These are phyloP conservation scores for Boletellus sp. DNA, from an alignment of 768 basidiomycete species.

Conservation along the genomic window DNA sequence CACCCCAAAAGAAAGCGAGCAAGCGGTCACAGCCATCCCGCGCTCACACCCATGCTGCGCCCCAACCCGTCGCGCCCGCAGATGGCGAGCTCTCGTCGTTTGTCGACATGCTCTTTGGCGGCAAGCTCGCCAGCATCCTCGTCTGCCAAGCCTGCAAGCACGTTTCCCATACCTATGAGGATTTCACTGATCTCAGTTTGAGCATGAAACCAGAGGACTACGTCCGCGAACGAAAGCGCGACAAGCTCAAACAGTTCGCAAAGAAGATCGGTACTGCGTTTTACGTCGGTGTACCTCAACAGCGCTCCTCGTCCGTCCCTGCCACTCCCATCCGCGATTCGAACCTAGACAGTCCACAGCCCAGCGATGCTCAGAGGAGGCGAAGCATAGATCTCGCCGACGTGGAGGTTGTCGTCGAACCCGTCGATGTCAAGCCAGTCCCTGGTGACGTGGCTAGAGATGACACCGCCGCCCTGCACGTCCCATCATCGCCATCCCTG, in stretches of 20 bases:
- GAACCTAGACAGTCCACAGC: slow-evolving; percentile 29
- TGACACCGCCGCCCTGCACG: neutral
- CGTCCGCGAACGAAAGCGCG: slow-evolving; percentile 66
- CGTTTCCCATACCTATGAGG: slow-evolving; percentile 75
- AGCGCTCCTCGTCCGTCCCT: slow-evolving; percentile 60
- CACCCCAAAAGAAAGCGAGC: slow-evolving; percentile 42
- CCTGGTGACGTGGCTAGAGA: neutral
- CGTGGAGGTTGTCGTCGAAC: slow-evolving; percentile 30
- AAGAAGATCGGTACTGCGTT: slow-evolving; percentile 45
- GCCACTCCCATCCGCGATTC: slow-evolving; percentile 34
- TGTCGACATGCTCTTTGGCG: slow-evolving; percentile 88
- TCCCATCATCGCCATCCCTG: neutral
- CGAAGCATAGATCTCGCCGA: slow-evolving; percentile 32
- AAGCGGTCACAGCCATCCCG: slow-evolving; percentile 11
- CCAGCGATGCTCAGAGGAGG: slow-evolving; percentile 26
- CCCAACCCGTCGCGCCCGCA: slow-evolving; percentile 12
- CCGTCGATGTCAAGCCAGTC: slow-evolving; percentile 1
- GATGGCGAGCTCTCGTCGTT: slow-evolving; percentile 64
- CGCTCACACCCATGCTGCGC: neutral
- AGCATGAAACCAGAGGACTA: slow-evolving; percentile 85
- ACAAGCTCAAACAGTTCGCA: slow-evolving; percentile 71
- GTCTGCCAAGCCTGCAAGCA: slow-evolving; percentile 94
- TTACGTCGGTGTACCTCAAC: slow-evolving; percentile 30
- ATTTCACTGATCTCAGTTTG: slow-evolving; percentile 90
- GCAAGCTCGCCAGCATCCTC: slow-evolving; percentile 83